phyloP scores from a whole-genome alignment of 2,329 filamentous ascomycete genomes.

The Sporothrix brunneoviolacea region DNA sequence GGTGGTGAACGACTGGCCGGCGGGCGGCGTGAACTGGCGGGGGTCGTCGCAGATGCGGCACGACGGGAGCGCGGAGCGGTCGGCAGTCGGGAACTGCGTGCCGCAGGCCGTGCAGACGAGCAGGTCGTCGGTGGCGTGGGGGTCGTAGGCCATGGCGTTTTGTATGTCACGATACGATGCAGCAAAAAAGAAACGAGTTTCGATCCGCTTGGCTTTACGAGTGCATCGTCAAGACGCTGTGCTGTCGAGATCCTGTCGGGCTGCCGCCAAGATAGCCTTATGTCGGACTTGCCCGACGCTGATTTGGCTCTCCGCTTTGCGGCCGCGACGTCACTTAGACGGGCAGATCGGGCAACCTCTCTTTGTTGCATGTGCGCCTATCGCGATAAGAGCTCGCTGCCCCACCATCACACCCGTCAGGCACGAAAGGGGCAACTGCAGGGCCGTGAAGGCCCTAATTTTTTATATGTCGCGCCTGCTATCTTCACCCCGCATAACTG shows the following conservation, averaged over 20 bases:
- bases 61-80: slow-evolving; percentile 40
- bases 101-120: slow-evolving; percentile 64
- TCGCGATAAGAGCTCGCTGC: slow-evolving; percentile 13
- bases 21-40: slow-evolving; percentile 60
- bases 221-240: no score
- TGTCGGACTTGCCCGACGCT: background rate
- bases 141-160: slow-evolving; percentile 12
- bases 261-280: background rate
- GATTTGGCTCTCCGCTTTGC: background rate
- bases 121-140: slow-evolving; percentile 12
- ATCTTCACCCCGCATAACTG: no score
- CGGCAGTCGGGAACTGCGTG: slow-evolving; percentile 56
- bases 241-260: no score
- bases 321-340: background rate
- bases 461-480: no score
- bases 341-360: no score
- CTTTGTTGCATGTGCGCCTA: slow-evolving; percentile 3
- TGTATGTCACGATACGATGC: no score
- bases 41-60: slow-evolving; percentile 71
- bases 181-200: no score
- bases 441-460: no score
- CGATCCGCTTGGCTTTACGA: no score
- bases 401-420: slow-evolving; percentile 5
- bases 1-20: slow-evolving; percentile 60
- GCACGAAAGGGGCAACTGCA: slow-evolving; percentile 2